A percentile compares a stretch with the other conserved stretches of the same genome.
phyloP scores from a whole-genome alignment of 805 yeast genomes.

The Phaffomyces thermotolerans region DNA sequence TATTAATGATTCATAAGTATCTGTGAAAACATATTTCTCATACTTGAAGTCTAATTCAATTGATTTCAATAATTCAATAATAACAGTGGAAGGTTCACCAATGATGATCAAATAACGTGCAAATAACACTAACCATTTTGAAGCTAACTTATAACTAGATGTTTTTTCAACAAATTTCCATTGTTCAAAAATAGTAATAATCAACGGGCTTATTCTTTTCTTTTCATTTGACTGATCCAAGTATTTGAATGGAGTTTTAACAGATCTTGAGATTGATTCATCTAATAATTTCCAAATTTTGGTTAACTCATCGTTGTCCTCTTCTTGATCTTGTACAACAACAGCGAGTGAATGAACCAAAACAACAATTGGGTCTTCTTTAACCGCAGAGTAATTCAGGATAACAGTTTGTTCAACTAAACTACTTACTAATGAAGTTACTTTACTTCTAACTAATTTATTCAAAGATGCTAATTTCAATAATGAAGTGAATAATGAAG shows the following conservation, averaged over 20 bases:
- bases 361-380: slow-evolving; percentile 49
- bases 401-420: slow-evolving; percentile 46
- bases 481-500: slow-evolving; percentile 63
- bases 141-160: slow-evolving; percentile 19
- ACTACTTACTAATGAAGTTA: slow-evolving; percentile 40
- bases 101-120: slow-evolving; percentile 39
- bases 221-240: slow-evolving; percentile 45
- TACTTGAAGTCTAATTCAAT: slow-evolving; percentile 18
- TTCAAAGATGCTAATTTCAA: slow-evolving; percentile 42
- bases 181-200: slow-evolving; percentile 60
- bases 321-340: slow-evolving; percentile 8
- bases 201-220: slow-evolving; percentile 46
- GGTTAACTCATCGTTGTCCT: slow-evolving; percentile 11
- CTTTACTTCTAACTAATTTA: slow-evolving; percentile 33
- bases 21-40: slow-evolving; percentile 12
- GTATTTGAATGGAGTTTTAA: slow-evolving; percentile 77
- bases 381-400: slow-evolving; percentile 38
- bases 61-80: slow-evolving; percentile 8
- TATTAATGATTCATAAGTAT: slow-evolving; percentile 12
- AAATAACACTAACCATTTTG: slow-evolving; percentile 46
- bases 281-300: slow-evolving; percentile 62
- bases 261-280: slow-evolving; percentile 64
- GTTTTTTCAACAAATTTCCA: slow-evolving; percentile 43
- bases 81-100: slow-evolving; percentile 46
- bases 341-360: slow-evolving; percentile 43